Base-by-base conservation (phyloP, 306 rosid species). In the Ormosia semicastrata region DNA sequence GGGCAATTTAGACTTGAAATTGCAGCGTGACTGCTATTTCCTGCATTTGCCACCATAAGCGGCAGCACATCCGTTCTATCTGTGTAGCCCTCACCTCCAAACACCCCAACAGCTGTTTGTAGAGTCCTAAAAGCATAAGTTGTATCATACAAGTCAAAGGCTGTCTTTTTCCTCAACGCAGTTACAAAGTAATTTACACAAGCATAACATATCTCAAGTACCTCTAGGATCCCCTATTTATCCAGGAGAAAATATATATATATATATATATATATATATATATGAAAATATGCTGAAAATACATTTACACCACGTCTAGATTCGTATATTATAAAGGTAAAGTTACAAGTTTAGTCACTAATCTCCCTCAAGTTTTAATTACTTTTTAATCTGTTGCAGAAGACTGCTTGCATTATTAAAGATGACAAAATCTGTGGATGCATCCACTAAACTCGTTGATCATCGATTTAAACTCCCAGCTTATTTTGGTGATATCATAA, bases 81-180 rank as follows among this genome's bases (percentile, higher is more conserved):
- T 24, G 79, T 73, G 86, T 84, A 91, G 39, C 90, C 89, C 79
- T 82, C 93, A 65, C 93, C 93, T 1, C 98, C 98, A 83, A 94
- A 92, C 18, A 90, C 90, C 46, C 98, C 98, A 76, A 92, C 98
- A 36, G 98, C 98, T 63, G 98, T 94, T 90, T 94, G 97, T 84
- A 92, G 84, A 58, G 98, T 92, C 97, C 98, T 92, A 81, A 50
- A 82, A 73, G 36, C 80, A 64, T 29, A 71, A 24, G 46, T 77
- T 68, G 72, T 50, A 77, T 18, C n/a, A 58, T 13, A 58, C 14
- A 57, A 73, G 59, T 78, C 46, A 66, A 65, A 65, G 9, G 41
- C 52, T 36, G 43, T 53, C 50, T 10, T 62, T 57, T 63, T 72
- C 60, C 71, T 70, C 66, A 36, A 30, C 39, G 43, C 59, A 75